A percentile compares a stretch with the other conserved stretches of the same genome.
These are phyloP conservation scores for Diaporthe citriasiana DNA, from an alignment of 2,329 filamentous ascomycete genomes.

Conservation along the genomic window DNA sequence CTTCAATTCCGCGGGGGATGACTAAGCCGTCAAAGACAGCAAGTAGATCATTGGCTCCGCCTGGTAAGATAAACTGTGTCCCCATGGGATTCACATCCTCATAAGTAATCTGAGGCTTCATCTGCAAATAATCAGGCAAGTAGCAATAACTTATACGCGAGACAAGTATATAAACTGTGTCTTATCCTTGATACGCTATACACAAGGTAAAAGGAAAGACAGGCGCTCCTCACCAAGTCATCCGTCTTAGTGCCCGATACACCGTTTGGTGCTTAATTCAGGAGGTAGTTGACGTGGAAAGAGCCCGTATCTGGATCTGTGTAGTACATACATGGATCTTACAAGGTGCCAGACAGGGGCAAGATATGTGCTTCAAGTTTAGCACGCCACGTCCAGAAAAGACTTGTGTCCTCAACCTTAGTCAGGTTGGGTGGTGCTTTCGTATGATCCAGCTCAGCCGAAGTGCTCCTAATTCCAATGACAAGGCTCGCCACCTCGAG, in stretches of 20 bases:
- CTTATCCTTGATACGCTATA: neutral
- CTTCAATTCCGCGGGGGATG: slow-evolving; percentile 58
- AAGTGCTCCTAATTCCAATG: neutral
- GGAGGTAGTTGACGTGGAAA: slow-evolving; percentile 59
- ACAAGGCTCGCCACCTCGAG: neutral
- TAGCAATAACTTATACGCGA: too few species aligned
- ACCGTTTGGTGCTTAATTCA: slow-evolving; percentile 49
- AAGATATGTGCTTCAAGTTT: slow-evolving; percentile 58
- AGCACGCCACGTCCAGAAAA: slow-evolving; percentile 51
- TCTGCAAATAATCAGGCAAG: neutral
- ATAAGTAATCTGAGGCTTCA: slow-evolving; percentile 48
- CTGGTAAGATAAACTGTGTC: slow-evolving; percentile 48
- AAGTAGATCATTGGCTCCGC: slow-evolving; percentile 53
- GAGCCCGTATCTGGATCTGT: slow-evolving; percentile 58
- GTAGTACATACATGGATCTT: slow-evolving; percentile 61
- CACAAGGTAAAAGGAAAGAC: neutral
- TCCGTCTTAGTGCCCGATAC: slow-evolving; percentile 56
- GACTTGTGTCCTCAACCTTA: slow-evolving; percentile 53
- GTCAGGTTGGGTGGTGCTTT: slow-evolving; percentile 55
- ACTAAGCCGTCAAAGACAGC: slow-evolving; percentile 62
- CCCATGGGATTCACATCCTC: slow-evolving; percentile 56
- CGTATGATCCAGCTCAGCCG: slow-evolving; percentile 3
- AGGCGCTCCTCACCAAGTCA: slow-evolving; percentile 49
- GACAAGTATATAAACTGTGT: neutral
- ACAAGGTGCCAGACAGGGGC: slow-evolving; percentile 56